phyloP scores from a whole-genome alignment of 2,329 filamentous ascomycete species.

The Ophiostoma angusticollis region DNA sequence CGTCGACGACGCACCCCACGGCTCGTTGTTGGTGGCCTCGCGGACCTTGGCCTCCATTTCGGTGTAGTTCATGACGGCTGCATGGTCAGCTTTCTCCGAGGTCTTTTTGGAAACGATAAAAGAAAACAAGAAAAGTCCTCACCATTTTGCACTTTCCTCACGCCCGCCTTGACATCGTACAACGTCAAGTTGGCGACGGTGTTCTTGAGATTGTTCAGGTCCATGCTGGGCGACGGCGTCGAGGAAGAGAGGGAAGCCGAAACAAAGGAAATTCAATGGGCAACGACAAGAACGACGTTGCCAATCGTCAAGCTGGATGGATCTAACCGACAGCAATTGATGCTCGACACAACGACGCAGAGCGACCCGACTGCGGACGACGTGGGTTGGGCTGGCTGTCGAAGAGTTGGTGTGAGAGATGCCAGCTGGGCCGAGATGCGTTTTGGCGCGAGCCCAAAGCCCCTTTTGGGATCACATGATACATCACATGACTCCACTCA shows the following conservation, averaged over 20 bases:
- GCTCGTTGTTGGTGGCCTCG: slow-evolving; percentile 98
- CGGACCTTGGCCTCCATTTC: slow-evolving; percentile 59
- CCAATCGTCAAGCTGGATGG: too few relatives aligned
- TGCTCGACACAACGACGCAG: too few relatives aligned
- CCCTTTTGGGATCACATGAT: background rate
- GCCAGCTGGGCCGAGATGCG: slow-evolving; percentile 3
- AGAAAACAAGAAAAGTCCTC: slow-evolving; percentile 18
- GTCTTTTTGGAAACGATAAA: too few relatives aligned
- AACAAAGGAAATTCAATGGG: too few relatives aligned
- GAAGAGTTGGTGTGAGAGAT: background rate
- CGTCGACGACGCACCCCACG: slow-evolving; percentile 77
- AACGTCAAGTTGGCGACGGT: slow-evolving; percentile 84
- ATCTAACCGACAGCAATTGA: background rate
- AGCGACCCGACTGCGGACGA: too few relatives aligned
- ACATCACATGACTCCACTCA: background rate
- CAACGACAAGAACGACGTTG: background rate
- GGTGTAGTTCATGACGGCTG: slow-evolving; percentile 95
- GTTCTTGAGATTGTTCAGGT: slow-evolving; percentile 73
- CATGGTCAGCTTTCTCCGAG: slow-evolving; percentile 3
- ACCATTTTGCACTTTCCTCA: slow-evolving; percentile 97
- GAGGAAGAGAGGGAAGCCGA: background rate
- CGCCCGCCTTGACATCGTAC: slow-evolving; percentile 90
- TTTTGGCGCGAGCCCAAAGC: background rate
- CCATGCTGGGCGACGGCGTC: slow-evolving; percentile 45
- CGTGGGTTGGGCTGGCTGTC: too few relatives aligned